These are phyloP conservation scores for Chlorella sp. DNA, from an alignment of 139 green algal genomes.

Conservation along the genomic window DNA sequence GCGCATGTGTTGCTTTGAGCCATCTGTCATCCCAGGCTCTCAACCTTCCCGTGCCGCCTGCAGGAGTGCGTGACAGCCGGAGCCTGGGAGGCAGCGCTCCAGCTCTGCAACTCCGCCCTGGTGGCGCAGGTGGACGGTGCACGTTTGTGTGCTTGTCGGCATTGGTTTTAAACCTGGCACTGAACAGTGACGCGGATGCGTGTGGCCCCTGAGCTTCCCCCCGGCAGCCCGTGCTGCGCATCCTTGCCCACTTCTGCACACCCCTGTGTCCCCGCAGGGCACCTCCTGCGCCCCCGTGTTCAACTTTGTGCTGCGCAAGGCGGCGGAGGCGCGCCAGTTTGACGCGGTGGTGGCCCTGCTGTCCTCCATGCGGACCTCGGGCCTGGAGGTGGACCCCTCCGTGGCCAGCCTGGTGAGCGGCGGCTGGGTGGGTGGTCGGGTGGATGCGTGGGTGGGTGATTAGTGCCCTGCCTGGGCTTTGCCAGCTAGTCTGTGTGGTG, in stretches of 20 bases:
- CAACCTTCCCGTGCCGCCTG: too few relatives aligned
- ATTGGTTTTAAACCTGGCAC: too few relatives aligned
- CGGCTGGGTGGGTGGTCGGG: too few relatives aligned
- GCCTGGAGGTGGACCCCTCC: slow-evolving; percentile 23
- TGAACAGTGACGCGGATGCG: too few relatives aligned
- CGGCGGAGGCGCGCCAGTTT: not conserved
- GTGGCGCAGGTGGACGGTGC: not conserved
- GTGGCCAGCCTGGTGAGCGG: not conserved
- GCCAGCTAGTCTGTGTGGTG: too few relatives aligned
- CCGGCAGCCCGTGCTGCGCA: not conserved
- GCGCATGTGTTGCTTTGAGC: too few relatives aligned
- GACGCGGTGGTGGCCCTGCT: slow-evolving; percentile 13
- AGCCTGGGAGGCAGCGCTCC: slow-evolving; percentile 22
- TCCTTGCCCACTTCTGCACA: not conserved
- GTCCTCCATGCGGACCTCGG: slow-evolving; percentile 18
- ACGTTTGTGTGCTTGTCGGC: not conserved
- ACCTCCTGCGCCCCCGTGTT: not conserved
- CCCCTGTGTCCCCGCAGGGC: too few relatives aligned
- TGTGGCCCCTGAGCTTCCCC: not conserved
- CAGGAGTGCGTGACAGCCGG: slow-evolving; percentile 1
- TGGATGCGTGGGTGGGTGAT: too few relatives aligned
- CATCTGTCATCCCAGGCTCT: too few relatives aligned
- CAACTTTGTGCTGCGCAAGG: slow-evolving; percentile 24
- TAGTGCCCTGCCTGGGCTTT: too few relatives aligned
- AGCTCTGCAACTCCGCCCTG: slow-evolving; percentile 33